phyloP scores from a whole-genome alignment of 2,329 filamentous ascomycete species.

The Fusarium nelsonii region DNA sequence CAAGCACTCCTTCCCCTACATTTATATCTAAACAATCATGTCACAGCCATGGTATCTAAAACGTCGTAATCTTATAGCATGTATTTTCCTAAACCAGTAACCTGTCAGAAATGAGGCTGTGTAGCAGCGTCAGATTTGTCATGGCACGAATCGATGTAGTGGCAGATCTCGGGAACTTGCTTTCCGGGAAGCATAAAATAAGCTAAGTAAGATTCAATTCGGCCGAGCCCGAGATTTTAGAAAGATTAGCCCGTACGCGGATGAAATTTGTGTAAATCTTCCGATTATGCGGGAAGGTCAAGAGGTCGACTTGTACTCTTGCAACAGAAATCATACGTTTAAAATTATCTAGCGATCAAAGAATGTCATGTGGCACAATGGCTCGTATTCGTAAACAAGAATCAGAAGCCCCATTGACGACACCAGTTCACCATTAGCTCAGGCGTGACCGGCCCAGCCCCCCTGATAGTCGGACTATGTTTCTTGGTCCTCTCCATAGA shows the following conservation, averaged over 20 bases:
- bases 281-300: background rate
- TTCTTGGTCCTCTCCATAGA: background rate
- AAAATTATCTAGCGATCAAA: background rate
- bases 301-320: rapidly evolving
- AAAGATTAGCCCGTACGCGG: background rate
- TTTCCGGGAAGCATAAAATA: background rate
- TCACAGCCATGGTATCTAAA: too few species aligned
- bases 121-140: background rate
- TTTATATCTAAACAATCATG: background rate
- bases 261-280: background rate
- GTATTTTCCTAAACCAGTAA: background rate
- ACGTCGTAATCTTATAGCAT: too few species aligned
- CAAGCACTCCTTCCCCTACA: background rate
- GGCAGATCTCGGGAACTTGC: background rate
- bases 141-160: background rate
- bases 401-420: conserved; percentile 7
- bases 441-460: background rate
- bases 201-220: background rate
- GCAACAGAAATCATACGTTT: background rate
- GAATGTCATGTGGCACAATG: background rate
- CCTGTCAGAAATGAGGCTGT: background rate
- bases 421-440: conserved; percentile 14
- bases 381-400: background rate
- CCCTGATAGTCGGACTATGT: background rate
- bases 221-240: background rate